Evolutionary conservation across 106 monocot species (phyloP), one percentile per base, ranked within the genome.

Genomic region (Allium fistulosum): DNA sequence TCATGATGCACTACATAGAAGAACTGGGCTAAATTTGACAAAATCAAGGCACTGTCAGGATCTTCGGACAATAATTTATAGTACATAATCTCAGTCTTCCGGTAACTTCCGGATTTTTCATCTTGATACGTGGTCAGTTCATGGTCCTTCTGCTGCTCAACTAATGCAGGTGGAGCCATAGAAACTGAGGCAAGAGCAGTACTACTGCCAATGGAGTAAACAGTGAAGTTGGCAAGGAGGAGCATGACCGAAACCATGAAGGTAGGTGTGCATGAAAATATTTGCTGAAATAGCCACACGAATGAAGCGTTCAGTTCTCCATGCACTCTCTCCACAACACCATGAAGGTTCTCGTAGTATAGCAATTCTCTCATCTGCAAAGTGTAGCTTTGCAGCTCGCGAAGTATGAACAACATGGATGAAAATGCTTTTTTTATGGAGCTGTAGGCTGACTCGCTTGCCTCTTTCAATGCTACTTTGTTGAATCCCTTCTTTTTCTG

Each of bases 221-320:
- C 82, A 50, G 85, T 86, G 80, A 82, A 90, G 53, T 90, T 86
- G 27, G 90, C 90, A 10, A 90, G 85, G 62, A 90, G 90, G 56
- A 90, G 85, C 83, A 90, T 90, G 45, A 90, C 51, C 47, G 72
- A 86, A 53, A 90, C 66, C 90, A 90, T 90, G 69, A 90, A 76
- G 16, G 78, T 75, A 2, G 90, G 90, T 0, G 90, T 83, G 60
- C 76, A 65, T 14, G 90, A 86, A 70, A 90, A 86, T 51, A 90
- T 81, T 22, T 74, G 80, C 66, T 90, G 83, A 78, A 90, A 90
- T 68, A 90, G 78, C 90, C 90, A 90, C 68, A 86, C 78, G 80
- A 90, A 90, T 45, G 90, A 90, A 68, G 86, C 75, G 71, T 90
- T 83, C 70, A 86, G 70, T 70, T 90, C 86, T 48, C 53, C 65